These are phyloP conservation scores for Alternaria atra DNA, from an alignment of 2,329 filamentous ascomycete species.

Conservation along the genomic window DNA sequence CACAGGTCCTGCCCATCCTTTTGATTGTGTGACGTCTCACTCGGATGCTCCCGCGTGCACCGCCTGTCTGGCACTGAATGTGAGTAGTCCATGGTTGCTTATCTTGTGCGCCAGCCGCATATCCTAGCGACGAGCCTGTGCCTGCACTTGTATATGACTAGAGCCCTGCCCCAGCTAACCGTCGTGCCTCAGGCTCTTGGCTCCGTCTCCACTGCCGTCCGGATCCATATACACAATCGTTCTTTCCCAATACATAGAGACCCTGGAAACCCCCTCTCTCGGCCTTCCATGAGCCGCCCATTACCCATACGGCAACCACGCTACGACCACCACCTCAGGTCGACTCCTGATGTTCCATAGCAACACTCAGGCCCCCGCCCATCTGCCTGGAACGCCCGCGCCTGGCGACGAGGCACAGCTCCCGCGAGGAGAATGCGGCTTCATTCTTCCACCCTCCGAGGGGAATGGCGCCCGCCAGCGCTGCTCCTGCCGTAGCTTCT, in stretches of 20 bases:
- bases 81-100: conserved; percentile 42
- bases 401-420: conserved; percentile 42
- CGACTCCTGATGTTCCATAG: conserved; percentile 51
- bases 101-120: conserved; percentile 42
- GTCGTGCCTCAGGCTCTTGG: conserved; percentile 20
- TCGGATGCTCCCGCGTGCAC: conserved; percentile 46
- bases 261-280: conserved; percentile 16
- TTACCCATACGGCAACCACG: conserved; percentile 30
- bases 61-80: conserved; percentile 30
- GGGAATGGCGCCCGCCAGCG: conserved; percentile 43
- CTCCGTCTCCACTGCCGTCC: conserved; percentile 16
- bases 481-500: conserved; percentile 58
- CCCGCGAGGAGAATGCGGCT: conserved; percentile 52
- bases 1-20: conserved; percentile 33
- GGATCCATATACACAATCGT: conserved; percentile 9
- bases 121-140: conserved; percentile 34
- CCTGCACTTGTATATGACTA: conserved; percentile 44
- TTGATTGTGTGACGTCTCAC: conserved; percentile 34
- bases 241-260: conserved; percentile 16
- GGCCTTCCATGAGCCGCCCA: conserved; percentile 47
- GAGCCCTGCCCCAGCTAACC: conserved; percentile 37
- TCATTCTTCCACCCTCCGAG: conserved; percentile 42
- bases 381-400: conserved; percentile 42
- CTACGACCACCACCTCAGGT: conserved; percentile 39
- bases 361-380: conserved; percentile 39